A percentile compares a stretch with the other conserved stretches of the same genome.
These are phyloP conservation scores for Arctostaphylos glauca DNA, from an alignment of 148 eudicot species.

Conservation along the genomic window DNA sequence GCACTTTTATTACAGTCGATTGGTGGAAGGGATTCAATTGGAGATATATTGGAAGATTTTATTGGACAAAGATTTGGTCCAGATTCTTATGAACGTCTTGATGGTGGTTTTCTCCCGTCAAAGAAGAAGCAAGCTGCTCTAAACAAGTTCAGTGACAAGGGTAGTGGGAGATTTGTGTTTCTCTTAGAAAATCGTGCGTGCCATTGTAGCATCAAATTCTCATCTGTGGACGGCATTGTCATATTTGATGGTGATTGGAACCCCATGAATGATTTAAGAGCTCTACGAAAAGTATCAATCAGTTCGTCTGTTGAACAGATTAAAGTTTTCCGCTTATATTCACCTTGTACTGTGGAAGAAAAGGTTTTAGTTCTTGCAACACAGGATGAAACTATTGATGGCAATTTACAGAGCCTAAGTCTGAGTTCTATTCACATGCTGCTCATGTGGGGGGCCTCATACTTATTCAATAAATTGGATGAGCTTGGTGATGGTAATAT, in stretches of 20 bases:
- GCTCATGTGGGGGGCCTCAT: conserved; percentile 71
- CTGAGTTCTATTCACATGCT: conserved; percentile 36
- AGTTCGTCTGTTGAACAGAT: conserved; percentile 45
- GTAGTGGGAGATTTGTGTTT: conserved; percentile 55
- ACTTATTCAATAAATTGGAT: conserved; percentile 51
- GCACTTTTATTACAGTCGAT: conserved; percentile 29
- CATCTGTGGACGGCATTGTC: conserved; percentile 58
- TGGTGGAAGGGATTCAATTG: conserved; percentile 32
- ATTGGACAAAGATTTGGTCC: conserved; percentile 57
- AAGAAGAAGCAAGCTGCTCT: conserved; percentile 57
- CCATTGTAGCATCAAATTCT: conserved; percentile 45
- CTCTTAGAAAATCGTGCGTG: conserved; percentile 69
- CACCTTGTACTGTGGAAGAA: conserved; percentile 67
- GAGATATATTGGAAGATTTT: conserved; percentile 71
- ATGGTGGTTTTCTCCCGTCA: conserved; percentile 29
- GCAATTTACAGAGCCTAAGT: conserved; percentile 27
- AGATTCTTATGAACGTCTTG: conserved; percentile 65
- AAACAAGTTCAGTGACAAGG: conserved; percentile 63
- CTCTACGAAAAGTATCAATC: conserved; percentile 54
- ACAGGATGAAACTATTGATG: conserved; percentile 39
- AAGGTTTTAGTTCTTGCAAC: conserved; percentile 56
- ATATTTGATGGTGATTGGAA: conserved; percentile 71
- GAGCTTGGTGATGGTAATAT: conserved; percentile 41
- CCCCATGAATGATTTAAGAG: conserved; percentile 58
- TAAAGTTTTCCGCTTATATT: conserved; percentile 71